phyloP scores from a whole-genome alignment of 2,329 filamentous ascomycete genomes.

The Leptographium lundbergii region DNA sequence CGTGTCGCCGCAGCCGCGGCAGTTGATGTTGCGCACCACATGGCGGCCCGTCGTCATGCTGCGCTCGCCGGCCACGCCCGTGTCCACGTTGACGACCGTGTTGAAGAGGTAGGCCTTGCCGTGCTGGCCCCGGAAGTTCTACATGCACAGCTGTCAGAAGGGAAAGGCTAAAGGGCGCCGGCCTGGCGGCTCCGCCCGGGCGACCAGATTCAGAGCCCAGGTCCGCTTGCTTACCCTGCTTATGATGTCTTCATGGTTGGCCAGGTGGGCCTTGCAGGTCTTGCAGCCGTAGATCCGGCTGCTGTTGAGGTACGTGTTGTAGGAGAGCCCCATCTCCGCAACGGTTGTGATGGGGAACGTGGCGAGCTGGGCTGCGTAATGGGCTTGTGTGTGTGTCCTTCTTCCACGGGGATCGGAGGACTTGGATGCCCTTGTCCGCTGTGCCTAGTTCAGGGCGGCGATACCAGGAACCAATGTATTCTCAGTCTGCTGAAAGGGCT shows the following conservation, averaged over 20 bases:
- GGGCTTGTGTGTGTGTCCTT: neutral
- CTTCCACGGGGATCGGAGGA: neutral
- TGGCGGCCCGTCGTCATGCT: constrained; percentile 97
- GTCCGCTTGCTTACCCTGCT: constrained; percentile 50
- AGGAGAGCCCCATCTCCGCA: constrained; percentile 66
- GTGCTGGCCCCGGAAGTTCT: constrained; percentile 98
- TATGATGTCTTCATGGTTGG: constrained; percentile 92
- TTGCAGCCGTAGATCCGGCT: constrained; percentile 87
- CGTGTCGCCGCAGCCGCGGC: constrained; percentile 79
- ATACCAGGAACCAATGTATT: too few relatives aligned
- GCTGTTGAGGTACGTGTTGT: constrained; percentile 83
- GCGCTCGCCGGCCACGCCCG: constrained; percentile 76
- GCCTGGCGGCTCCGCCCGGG: too few relatives aligned
- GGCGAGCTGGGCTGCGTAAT: neutral
- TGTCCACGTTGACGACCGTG: constrained; percentile 78
- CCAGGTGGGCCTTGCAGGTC: constrained; percentile 87
- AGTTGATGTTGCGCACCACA: constrained; percentile 84
- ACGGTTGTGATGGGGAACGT: neutral
- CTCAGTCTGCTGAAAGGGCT: too few relatives aligned
- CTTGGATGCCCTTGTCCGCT: too few relatives aligned
- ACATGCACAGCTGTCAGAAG: constrained; percentile 2
- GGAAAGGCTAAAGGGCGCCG: too few relatives aligned
- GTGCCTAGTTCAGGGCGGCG: too few relatives aligned
- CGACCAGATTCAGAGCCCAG: too few relatives aligned
- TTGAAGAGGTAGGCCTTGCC: constrained; percentile 97